Base-by-base conservation (phyloP, 305 asterid species). In the Ajuga reptans region DNA sequence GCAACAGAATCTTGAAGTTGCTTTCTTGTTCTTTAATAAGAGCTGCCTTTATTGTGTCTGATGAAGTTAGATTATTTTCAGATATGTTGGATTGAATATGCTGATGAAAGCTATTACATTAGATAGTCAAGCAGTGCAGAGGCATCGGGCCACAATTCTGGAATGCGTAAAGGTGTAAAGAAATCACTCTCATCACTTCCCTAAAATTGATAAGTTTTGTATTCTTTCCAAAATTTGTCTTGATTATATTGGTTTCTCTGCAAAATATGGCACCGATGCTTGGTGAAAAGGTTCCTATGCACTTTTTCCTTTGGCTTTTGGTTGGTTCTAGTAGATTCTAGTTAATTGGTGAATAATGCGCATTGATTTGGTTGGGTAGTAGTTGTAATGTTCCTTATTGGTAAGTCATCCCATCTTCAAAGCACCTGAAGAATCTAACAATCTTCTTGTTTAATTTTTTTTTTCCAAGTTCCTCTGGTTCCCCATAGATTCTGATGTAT, bases 81-180 rank as follows among this genome's bases (percentile, higher is more conserved):
- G 99, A 81, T 94, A 94, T 79, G 99, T 94, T 64, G 96, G 96
- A 57, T 79, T 94, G 85, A 94, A 91, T 82, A 91, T 89, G 99
- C 81, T 94, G 86, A 91, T 94, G 97, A 91, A 76, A 85, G 98
- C 96, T 71, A 74, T 94, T 77, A 63, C 90, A 70, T 87, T 91
- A 72, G 99, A 94, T 74, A 78, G 91, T 77, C 98, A 91, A 83
- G 98, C 99, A 68, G 97, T 94, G 67, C 99, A 94, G 87, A 89
- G 98, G 85, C 99, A 94, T 81, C 89, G 95, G 18, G 82, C 79
- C 42, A 94, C 98, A 43, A 94, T 94, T 78, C 78, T 91, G 85
- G 98, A 94, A 82, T 91, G 99, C 72, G 96, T 94, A 39, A 94
- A 91, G 98, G 99, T 94, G 84, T 67, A 63, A 71, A 65, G 68